These are phyloP conservation scores for Thalia dealbata DNA, from an alignment of 176 grass and related monocot species.

Conservation along the genomic window DNA sequence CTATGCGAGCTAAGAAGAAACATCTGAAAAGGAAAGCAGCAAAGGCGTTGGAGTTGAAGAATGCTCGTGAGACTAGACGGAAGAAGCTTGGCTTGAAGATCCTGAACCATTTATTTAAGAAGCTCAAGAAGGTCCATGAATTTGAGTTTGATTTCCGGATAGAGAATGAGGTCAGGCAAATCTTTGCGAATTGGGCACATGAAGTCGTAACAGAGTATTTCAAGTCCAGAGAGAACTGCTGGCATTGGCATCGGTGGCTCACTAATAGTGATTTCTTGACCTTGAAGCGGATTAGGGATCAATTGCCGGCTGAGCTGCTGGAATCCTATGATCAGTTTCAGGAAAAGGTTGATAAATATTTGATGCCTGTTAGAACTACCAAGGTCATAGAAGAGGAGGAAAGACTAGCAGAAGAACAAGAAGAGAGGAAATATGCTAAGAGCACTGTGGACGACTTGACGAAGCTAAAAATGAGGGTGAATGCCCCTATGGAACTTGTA, in stretches of 20 bases:
- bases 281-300: slow-evolving; percentile 53
- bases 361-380: slow-evolving; percentile 39
- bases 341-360: slow-evolving; percentile 41
- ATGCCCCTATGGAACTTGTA: slow-evolving; percentile 59
- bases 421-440: slow-evolving; percentile 63
- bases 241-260: slow-evolving; percentile 65
- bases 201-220: slow-evolving; percentile 55
- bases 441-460: slow-evolving; percentile 69
- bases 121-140: slow-evolving; percentile 43
- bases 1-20: slow-evolving; percentile 74
- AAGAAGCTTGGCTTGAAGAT: slow-evolving; percentile 94
- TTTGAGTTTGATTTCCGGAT: slow-evolving; percentile 61
- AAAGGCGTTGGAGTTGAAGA: slow-evolving; percentile 62
- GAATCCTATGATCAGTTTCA: slow-evolving; percentile 78
- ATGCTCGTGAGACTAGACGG: slow-evolving; percentile 68
- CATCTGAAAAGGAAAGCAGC: slow-evolving; percentile 73
- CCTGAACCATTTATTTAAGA: slow-evolving; percentile 73
- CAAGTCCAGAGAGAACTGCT: slow-evolving; percentile 38
- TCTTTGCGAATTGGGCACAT: slow-evolving; percentile 58
- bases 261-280: slow-evolving; percentile 76
- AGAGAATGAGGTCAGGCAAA: slow-evolving; percentile 44
- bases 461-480: slow-evolving; percentile 72
- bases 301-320: slow-evolving; percentile 53
- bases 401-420: slow-evolving; percentile 46
- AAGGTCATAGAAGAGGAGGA: slow-evolving; percentile 41